Evolutionary conservation across 768 basidiomycete species (phyloP).

Genomic region (Asterophora lycoperdoides): DNA sequence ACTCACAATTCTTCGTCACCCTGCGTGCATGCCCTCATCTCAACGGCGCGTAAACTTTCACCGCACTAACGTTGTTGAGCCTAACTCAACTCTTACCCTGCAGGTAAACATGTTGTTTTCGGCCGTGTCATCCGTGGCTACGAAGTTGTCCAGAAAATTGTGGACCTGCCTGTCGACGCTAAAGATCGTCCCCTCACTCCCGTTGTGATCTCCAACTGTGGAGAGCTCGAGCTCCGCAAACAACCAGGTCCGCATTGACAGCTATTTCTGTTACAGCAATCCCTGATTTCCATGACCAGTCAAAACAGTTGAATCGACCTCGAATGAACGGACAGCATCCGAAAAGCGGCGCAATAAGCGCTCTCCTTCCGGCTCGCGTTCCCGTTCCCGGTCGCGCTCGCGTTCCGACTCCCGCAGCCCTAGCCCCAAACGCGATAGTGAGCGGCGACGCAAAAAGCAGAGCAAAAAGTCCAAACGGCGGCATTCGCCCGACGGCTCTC

Average conservation of each 20-base stretch:
- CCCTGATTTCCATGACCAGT: neutral
- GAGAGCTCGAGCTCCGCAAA: slow-evolving; percentile 75
- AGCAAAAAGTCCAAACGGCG: slow-evolving; percentile 19
- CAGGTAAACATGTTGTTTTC: slow-evolving; percentile 52
- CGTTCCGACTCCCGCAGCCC: slow-evolving; percentile 15
- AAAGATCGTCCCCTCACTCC: slow-evolving; percentile 70
- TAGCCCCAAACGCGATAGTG: slow-evolving; percentile 15
- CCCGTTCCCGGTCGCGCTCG: slow-evolving; percentile 14
- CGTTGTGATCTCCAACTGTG: slow-evolving; percentile 71
- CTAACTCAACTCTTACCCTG: neutral
- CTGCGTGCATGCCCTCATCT: slow-evolving; percentile 71
- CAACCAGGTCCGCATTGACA: slow-evolving; percentile 13
- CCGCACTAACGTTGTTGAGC: too few relatives aligned
- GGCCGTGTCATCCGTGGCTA: slow-evolving; percentile 57
- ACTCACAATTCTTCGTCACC: slow-evolving; percentile 85
- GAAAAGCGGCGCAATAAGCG: slow-evolving; percentile 14
- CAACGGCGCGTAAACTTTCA: slow-evolving; percentile 43
- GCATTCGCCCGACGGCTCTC: slow-evolving; percentile 1
- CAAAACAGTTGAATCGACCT: slow-evolving; percentile 5
- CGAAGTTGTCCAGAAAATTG: slow-evolving; percentile 33
- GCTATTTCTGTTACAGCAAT: too few relatives aligned
- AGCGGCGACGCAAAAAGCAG: slow-evolving; percentile 19
- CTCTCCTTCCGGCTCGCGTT: slow-evolving; percentile 8
- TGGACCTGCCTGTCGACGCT: slow-evolving; percentile 62
- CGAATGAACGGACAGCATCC: slow-evolving; percentile 13